A percentile compares a stretch with the other conserved stretches of the same genome.
These are phyloP conservation scores for Aspergillus luchuensis DNA, from an alignment of 2,329 filamentous ascomycete genomes.

Conservation along the genomic window DNA sequence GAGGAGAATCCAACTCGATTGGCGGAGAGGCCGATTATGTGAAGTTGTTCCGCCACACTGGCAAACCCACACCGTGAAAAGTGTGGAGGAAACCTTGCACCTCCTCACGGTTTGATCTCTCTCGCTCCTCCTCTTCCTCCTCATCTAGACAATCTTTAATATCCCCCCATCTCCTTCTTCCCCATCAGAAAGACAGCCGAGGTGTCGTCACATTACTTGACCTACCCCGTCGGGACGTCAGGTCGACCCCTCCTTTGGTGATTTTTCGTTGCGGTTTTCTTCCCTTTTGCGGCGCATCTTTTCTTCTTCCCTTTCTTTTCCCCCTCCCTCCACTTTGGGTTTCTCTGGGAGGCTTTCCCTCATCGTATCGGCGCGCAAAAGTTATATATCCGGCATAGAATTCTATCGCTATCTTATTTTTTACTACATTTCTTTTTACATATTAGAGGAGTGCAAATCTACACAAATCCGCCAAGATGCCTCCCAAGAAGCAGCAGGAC, in stretches of 20 bases:
- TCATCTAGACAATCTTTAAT: not conserved
- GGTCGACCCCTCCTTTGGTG: conserved; percentile 11
- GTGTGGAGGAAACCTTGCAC: conserved; percentile 32
- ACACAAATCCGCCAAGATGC: conserved; percentile 42
- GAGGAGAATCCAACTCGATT: conserved; percentile 13
- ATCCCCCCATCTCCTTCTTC: too few species aligned
- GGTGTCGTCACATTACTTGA: conserved; percentile 5
- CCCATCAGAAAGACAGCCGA: not conserved
- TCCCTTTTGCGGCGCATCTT: not conserved
- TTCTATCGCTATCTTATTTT: conserved; percentile 2
- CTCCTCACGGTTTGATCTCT: not conserved
- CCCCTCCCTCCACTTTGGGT: not conserved
- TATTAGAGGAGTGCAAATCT: conserved; percentile 9
- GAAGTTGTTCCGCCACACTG: conserved; percentile 30
- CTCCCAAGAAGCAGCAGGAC: conserved; percentile 50
- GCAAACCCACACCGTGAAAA: conserved; percentile 33
- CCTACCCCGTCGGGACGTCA: not conserved
- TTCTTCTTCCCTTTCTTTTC: not conserved
- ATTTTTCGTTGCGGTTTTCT: conserved; percentile 6
- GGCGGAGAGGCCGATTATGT: conserved; percentile 19
- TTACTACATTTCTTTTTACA: conserved; percentile 9
- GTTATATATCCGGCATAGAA: not conserved
- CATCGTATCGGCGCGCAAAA: not conserved
- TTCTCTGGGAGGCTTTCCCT: not conserved
- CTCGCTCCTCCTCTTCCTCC: not conserved